Evolutionary conservation across 2,329 filamentous ascomycete genomes (phyloP).

Genomic region (Zymoseptoria ardabiliae): DNA sequence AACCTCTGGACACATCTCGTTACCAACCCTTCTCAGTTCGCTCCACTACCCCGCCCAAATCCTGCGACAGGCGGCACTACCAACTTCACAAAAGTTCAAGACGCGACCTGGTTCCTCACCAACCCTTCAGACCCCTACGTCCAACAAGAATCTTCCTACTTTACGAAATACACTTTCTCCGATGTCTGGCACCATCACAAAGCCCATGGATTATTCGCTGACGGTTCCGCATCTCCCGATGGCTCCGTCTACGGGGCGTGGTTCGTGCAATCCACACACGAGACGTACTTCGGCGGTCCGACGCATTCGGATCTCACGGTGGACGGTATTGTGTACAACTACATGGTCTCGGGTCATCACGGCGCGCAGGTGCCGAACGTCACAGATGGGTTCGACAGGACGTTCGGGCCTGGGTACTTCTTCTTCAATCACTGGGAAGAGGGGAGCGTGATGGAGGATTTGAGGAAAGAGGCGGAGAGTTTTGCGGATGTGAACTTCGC

Average conservation of each 20-base stretch:
- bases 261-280: slow-evolving; percentile 58
- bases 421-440: slow-evolving; percentile 53
- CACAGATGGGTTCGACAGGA: slow-evolving; percentile 56
- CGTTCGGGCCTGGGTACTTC: slow-evolving; percentile 58
- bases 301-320: slow-evolving; percentile 57
- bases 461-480: slow-evolving; percentile 48
- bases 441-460: slow-evolving; percentile 39
- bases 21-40: slow-evolving; percentile 50
- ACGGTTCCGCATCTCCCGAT: slow-evolving; percentile 44
- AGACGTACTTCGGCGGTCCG: slow-evolving; percentile 56
- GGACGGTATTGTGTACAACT: slow-evolving; percentile 60
- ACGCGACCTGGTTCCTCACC: slow-evolving; percentile 59
- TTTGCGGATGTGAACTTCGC: slow-evolving; percentile 50
- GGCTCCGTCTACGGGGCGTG: slow-evolving; percentile 52
- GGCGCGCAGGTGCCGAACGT: slow-evolving; percentile 58
- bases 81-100: slow-evolving; percentile 44
- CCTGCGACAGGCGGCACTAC: slow-evolving; percentile 32
- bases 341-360: slow-evolving; percentile 56
- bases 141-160: no score
- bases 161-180: slow-evolving; percentile 59
- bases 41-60: slow-evolving; percentile 44
- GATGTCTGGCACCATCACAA: slow-evolving; percentile 52
- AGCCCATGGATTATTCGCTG: slow-evolving; percentile 50
- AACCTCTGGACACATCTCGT: slow-evolving; percentile 55
- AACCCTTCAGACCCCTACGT: no score